Conservation (phyloP, 176 grass and related monocot species). For the Metroxylon sagu region DNA sequence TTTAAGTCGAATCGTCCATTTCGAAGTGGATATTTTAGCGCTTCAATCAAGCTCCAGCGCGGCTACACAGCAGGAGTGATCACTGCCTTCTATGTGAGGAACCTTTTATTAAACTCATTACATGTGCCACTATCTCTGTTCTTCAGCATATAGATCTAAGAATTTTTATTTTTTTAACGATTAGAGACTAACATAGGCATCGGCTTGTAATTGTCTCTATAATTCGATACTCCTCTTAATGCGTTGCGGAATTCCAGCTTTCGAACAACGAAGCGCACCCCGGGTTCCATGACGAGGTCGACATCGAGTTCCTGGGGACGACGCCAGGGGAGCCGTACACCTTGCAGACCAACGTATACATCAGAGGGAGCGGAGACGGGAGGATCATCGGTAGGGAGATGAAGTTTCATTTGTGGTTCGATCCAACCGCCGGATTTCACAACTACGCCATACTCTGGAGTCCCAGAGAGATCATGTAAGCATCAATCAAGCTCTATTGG, state of each 20-base stretch:
- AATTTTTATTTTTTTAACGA: no score
- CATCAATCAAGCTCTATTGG: neutral
- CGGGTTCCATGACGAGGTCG: conserved; percentile 58
- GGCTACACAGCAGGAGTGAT: conserved; percentile 75
- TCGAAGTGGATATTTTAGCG: conserved; percentile 46
- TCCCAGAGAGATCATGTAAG: conserved; percentile 39
- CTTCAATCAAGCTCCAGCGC: conserved; percentile 42
- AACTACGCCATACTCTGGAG: conserved; percentile 39
- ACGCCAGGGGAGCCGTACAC: conserved; percentile 46
- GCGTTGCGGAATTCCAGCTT: conserved; percentile 6
- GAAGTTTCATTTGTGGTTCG: conserved; percentile 63
- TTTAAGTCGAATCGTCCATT: conserved; percentile 54
- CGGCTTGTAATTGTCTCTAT: no score
- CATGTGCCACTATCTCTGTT: no score
- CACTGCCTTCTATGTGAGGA: conserved; percentile 60
- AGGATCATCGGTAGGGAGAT: conserved; percentile 46
- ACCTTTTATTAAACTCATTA: neutral
- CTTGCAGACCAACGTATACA: conserved; percentile 68
- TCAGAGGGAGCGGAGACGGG: conserved; percentile 51
- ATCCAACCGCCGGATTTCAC: conserved; percentile 34
- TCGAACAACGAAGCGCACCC: conserved; percentile 61
- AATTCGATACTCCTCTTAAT: no score
- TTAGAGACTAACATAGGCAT: no score
- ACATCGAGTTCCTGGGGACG: conserved; percentile 65
- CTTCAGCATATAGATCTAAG: no score